A percentile compares a stretch with the other conserved stretches of the same genome.
phyloP scores from a whole-genome alignment of 192 early-diverging fungal species.

The Dispira simplex region DNA sequence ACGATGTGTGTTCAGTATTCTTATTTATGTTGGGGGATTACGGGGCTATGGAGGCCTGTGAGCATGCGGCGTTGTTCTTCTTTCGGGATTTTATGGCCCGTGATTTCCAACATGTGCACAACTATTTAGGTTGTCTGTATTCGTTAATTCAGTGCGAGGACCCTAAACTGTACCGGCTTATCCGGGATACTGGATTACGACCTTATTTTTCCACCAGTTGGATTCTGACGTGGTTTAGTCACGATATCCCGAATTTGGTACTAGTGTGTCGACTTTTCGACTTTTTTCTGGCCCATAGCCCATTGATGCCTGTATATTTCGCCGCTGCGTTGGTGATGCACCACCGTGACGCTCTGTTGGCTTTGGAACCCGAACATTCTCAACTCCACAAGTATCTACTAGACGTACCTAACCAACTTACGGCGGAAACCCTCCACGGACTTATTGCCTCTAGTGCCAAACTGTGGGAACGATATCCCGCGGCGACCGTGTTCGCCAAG shows the following conservation, averaged over 20 bases:
- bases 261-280: conserved; percentile 17
- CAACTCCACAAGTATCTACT: background rate
- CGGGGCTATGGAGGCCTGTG: background rate
- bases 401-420: background rate
- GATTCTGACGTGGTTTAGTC: no score
- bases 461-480: background rate
- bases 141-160: conserved; percentile 13
- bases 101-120: conserved; percentile 12
- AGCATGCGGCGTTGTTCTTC: conserved; percentile 11
- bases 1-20: conserved; percentile 21
- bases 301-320: conserved; percentile 20
- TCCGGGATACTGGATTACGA: conserved; percentile 12
- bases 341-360: background rate
- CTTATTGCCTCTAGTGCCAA: background rate
- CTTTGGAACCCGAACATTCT: background rate
- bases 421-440: background rate
- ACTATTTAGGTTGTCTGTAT: conserved; percentile 14
- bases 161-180: conserved; percentile 6
- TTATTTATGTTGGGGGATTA: conserved; percentile 15
- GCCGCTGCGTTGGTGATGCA: conserved; percentile 11
- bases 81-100: conserved; percentile 23
- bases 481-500: background rate
- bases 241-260: conserved; percentile 13
- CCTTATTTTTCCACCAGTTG: no score
- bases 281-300: conserved; percentile 18